These are phyloP conservation scores for Solanum piurae DNA, from an alignment of 257 asterid genomes.

Conservation along the genomic window DNA sequence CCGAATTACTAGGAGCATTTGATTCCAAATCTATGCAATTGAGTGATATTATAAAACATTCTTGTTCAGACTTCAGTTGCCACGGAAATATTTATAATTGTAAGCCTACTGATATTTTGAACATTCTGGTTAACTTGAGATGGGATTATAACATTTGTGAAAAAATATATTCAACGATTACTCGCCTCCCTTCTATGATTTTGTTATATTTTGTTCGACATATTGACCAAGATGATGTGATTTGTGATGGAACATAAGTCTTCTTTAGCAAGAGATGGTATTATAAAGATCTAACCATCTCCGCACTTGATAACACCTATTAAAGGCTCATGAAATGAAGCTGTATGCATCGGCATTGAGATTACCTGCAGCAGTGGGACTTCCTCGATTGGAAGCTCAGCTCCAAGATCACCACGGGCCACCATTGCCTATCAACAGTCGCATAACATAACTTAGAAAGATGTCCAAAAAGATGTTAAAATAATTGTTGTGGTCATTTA, in stretches of 20 bases:
- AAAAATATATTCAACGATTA: not conserved
- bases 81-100: not conserved
- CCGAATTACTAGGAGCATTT: not conserved
- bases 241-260: not conserved
- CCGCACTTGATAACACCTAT: not conserved
- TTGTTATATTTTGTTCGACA: not conserved
- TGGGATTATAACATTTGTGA: not conserved
- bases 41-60: not conserved
- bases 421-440: slow-evolving; percentile 84
- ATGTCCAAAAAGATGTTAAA: not conserved
- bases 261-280: not conserved
- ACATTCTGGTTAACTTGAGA: not conserved
- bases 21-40: not conserved
- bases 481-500: not conserved
- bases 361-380: slow-evolving; percentile 94
- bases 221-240: not conserved
- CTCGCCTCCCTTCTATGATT: not conserved
- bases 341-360: slow-evolving; percentile 3
- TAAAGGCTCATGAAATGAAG: not conserved
- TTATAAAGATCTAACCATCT: not conserved
- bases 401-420: slow-evolving; percentile 99
- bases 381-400: slow-evolving; percentile 98
- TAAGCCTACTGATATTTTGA: not conserved
- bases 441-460: slow-evolving; percentile 3
- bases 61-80: not conserved